phyloP scores from a whole-genome alignment of 257 asterid genomes.

The Nicotiana attenuata region DNA sequence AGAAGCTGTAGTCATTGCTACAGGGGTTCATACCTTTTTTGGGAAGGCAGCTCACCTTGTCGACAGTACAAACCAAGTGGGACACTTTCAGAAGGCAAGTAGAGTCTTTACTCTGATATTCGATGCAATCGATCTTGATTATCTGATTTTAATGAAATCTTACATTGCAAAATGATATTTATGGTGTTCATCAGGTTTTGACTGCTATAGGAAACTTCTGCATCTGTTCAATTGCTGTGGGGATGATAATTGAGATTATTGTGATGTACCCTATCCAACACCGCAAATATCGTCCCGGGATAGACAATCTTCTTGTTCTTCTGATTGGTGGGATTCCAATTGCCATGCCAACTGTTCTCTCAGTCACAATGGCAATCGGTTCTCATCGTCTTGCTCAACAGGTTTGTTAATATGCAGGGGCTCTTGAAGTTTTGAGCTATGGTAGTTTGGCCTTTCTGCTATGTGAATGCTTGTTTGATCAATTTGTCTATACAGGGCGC shows the following conservation, averaged over 20 bases:
- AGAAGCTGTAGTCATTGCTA: slow-evolving; percentile 88
- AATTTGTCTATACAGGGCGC: slow-evolving; percentile 59
- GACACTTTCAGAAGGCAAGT: slow-evolving; percentile 91
- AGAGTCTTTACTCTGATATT: background rate
- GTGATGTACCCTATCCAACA: slow-evolving; percentile 98
- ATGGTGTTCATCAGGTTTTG: slow-evolving; percentile 53
- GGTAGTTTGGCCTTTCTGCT: background rate
- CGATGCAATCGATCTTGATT: background rate
- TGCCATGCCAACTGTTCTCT: slow-evolving; percentile 98
- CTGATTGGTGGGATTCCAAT: slow-evolving; percentile 98
- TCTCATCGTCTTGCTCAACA: slow-evolving; percentile 97
- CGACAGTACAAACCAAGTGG: slow-evolving; percentile 88
- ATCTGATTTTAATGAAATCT: background rate
- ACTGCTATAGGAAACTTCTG: slow-evolving; percentile 98
- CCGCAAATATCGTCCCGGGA: slow-evolving; percentile 86
- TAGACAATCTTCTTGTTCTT: slow-evolving; percentile 94
- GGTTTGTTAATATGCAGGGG: slow-evolving; percentile 27
- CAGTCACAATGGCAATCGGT: slow-evolving; percentile 98
- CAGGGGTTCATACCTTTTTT: slow-evolving; percentile 97
- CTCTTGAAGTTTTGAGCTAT: slow-evolving; percentile 4
- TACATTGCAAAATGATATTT: slow-evolving; percentile 1
- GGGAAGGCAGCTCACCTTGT: slow-evolving; percentile 99
- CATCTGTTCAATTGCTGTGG: slow-evolving; percentile 93
- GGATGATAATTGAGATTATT: slow-evolving; percentile 82
- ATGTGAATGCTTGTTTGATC: background rate